Percentiles rank a stretch among this genome's conserved stretches.
phyloP scores from a whole-genome alignment of 1,139 yeast species.

The Hansenula lynferdii region DNA sequence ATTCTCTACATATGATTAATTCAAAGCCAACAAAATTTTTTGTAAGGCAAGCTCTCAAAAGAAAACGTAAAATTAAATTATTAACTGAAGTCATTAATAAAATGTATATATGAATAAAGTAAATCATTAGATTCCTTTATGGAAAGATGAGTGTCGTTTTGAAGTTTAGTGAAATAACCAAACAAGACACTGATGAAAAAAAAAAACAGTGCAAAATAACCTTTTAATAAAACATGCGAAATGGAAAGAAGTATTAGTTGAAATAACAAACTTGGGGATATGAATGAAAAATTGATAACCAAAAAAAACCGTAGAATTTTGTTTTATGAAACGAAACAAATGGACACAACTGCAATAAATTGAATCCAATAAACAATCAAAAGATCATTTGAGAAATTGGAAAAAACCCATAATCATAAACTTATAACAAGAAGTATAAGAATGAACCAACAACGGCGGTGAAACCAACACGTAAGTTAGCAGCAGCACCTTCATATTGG shows the following conservation, averaged over 20 bases:
- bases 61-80: background rate
- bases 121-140: background rate
- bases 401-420: background rate
- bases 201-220: background rate
- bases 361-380: too few species aligned
- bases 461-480: slow-evolving; percentile 17
- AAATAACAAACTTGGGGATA: background rate
- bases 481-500: slow-evolving; percentile 19
- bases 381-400: too few species aligned
- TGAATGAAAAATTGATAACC: background rate
- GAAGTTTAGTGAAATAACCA: background rate
- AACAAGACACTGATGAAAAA: background rate
- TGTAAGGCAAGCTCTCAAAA: background rate
- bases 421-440: slow-evolving; percentile 20
- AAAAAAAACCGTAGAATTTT: background rate
- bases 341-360: background rate
- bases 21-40: background rate
- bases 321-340: background rate
- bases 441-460: slow-evolving; percentile 20
- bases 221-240: background rate
- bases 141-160: background rate
- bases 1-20: background rate
- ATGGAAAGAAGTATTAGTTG: background rate
- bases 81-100: background rate
- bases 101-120: background rate